phyloP scores from a whole-genome alignment of 495 filamentous ascomycete species.

The Penicillium chermesinum region DNA sequence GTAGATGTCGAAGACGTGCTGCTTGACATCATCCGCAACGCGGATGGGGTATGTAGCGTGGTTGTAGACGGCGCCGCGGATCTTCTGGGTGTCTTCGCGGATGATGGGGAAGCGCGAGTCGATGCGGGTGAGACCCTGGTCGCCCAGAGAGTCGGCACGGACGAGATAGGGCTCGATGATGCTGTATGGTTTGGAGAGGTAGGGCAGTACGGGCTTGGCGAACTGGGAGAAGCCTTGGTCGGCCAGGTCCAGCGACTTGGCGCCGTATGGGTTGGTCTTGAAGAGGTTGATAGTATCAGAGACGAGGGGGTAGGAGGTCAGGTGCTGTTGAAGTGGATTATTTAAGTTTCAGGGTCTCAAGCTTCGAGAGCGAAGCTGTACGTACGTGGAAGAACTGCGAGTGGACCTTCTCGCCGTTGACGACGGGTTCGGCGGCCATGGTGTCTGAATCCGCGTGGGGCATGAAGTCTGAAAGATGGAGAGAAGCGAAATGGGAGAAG shows the following conservation, averaged over 20 bases:
- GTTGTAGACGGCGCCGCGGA: slow-evolving; percentile 61
- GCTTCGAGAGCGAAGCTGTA: too few species aligned
- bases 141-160: slow-evolving; percentile 75
- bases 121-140: slow-evolving; percentile 65
- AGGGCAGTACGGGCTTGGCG: slow-evolving; percentile 70
- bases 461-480: slow-evolving; percentile 21
- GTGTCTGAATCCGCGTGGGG: slow-evolving; percentile 40
- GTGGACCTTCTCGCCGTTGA: slow-evolving; percentile 64
- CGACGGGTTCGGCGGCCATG: slow-evolving; percentile 43
- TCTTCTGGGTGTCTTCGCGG: slow-evolving; percentile 77
- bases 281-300: slow-evolving; percentile 71
- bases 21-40: slow-evolving; percentile 62
- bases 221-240: slow-evolving; percentile 61
- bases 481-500: slow-evolving; percentile 1
- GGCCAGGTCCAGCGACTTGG: slow-evolving; percentile 69
- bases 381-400: slow-evolving; percentile 66
- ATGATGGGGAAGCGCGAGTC: slow-evolving; percentile 79
- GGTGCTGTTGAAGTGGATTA: slow-evolving; percentile 52
- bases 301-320: slow-evolving; percentile 79
- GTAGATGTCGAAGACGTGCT: slow-evolving; percentile 71
- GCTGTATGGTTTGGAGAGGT: slow-evolving; percentile 68
- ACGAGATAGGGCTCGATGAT: slow-evolving; percentile 77
- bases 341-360: too few species aligned
- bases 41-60: slow-evolving; percentile 62
- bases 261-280: slow-evolving; percentile 74